phyloP scores from a whole-genome alignment of 1,139 yeast genomes.

The Trichomonascaceae sp. region DNA sequence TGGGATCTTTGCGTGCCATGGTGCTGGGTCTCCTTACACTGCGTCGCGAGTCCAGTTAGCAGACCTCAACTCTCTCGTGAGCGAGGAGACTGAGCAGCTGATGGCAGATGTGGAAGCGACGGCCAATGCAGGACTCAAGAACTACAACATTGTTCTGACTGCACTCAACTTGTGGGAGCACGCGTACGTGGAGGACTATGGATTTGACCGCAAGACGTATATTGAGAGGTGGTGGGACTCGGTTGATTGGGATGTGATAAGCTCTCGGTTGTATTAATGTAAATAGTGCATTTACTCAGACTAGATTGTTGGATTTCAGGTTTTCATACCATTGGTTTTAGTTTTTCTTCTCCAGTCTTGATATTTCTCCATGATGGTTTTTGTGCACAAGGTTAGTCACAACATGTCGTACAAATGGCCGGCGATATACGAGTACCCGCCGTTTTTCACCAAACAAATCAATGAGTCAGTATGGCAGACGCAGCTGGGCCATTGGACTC shows the following conservation, averaged over 20 bases:
- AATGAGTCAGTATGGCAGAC: constrained; percentile 66
- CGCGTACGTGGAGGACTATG: constrained; percentile 74
- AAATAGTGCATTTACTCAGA: too few species aligned
- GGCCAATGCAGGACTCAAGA: constrained; percentile 35
- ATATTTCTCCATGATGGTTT: too few species aligned
- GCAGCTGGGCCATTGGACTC: constrained; percentile 51
- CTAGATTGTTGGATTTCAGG: too few species aligned
- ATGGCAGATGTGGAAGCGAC: constrained; percentile 36
- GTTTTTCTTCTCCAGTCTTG: too few species aligned
- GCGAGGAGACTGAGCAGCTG: constrained; percentile 22
- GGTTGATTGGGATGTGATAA: constrained; percentile 76
- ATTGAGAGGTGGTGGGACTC: constrained; percentile 65
- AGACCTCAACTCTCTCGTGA: constrained; percentile 34
- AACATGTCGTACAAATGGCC: constrained; percentile 37
- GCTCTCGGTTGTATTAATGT: constrained; percentile 10
- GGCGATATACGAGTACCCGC: constrained; percentile 75
- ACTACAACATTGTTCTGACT: constrained; percentile 65
- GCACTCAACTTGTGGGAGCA: constrained; percentile 82
- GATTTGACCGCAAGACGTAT: constrained; percentile 64
- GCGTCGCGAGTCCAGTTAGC: constrained; percentile 60
- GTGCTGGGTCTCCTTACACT: constrained; percentile 86
- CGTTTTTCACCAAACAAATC: constrained; percentile 82
- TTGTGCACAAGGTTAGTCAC: too few species aligned
- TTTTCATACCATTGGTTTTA: too few species aligned
- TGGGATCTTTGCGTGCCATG: constrained; percentile 48